Evolutionary conservation across 164 flowering plant species (phyloP).

Genomic region (Echeveria elegans): DNA sequence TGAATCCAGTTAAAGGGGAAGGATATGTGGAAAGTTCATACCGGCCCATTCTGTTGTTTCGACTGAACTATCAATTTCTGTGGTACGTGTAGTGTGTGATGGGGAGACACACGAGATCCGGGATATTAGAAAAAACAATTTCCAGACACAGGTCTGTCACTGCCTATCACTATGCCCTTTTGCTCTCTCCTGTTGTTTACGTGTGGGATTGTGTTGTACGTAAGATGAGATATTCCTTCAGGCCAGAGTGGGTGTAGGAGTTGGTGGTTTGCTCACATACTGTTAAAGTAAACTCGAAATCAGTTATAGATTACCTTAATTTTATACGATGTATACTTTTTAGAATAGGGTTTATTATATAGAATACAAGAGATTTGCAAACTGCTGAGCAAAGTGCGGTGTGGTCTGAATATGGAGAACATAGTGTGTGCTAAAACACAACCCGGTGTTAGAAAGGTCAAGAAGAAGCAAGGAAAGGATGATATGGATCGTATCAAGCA

Average conservation of each 20-base stretch:
- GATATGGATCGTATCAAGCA: conserved; percentile 86
- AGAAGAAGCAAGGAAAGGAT: conserved; percentile 89
- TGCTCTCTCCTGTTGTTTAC: conserved; percentile 66
- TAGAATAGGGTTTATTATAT: conserved; percentile 23
- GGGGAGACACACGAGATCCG: conserved; percentile 35
- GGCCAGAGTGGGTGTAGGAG: conserved; percentile 94
- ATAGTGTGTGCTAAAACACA: conserved; percentile 30
- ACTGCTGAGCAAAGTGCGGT: conserved; percentile 15
- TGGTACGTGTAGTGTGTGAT: conserved; percentile 19
- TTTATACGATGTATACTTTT: conserved; percentile 20
- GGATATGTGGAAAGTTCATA: background rate
- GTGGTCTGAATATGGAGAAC: conserved; percentile 25
- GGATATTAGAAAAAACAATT: conserved; percentile 50
- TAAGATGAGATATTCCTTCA: conserved; percentile 71
- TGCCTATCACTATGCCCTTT: conserved; percentile 50
- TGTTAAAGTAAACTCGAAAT: conserved; percentile 14
- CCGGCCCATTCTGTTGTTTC: background rate
- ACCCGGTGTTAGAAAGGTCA: conserved; percentile 55
- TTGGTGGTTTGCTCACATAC: conserved; percentile 10
- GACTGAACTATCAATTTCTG: background rate
- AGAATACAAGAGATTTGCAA: conserved; percentile 14
- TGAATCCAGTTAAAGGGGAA: background rate
- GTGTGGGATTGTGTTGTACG: conserved; percentile 81
- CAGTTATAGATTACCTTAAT: conserved; percentile 12
- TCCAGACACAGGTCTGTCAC: conserved; percentile 32